phyloP scores from a whole-genome alignment of 371 early-diverging fungal genomes.

The Coemansia sp. region DNA sequence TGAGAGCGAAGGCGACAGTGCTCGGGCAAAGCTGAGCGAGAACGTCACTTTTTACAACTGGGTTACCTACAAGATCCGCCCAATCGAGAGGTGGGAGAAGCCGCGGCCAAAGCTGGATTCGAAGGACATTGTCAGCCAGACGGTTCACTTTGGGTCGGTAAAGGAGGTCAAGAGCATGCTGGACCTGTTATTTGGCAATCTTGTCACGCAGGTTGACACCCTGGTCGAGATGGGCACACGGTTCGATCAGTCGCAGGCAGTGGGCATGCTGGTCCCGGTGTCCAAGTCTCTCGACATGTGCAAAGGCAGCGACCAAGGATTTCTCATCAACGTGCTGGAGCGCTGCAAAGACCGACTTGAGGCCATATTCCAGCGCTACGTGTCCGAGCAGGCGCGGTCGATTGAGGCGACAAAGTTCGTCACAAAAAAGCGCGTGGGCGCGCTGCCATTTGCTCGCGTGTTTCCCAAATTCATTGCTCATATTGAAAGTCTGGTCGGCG shows the following conservation, averaged over 20 bases:
- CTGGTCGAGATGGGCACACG: slow-evolving; percentile 81
- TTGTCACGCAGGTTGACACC: slow-evolving; percentile 68
- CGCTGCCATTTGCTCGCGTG: slow-evolving; percentile 79
- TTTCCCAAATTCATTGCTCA: slow-evolving; percentile 86
- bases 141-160: slow-evolving; percentile 58
- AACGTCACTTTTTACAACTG: slow-evolving; percentile 49
- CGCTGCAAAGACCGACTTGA: slow-evolving; percentile 64
- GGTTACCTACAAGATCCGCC: slow-evolving; percentile 34
- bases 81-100: slow-evolving; percentile 34
- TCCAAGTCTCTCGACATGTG: slow-evolving; percentile 71
- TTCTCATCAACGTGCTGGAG: slow-evolving; percentile 65
- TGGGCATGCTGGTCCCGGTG: slow-evolving; percentile 82
- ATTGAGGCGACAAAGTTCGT: slow-evolving; percentile 92
- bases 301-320: slow-evolving; percentile 62
- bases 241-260: slow-evolving; percentile 69
- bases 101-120: slow-evolving; percentile 46
- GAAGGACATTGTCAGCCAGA: slow-evolving; percentile 71
- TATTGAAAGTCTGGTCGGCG: slow-evolving; percentile 57
- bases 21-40: slow-evolving; percentile 16
- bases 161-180: slow-evolving; percentile 77
- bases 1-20: slow-evolving; percentile 20
- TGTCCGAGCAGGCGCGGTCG: slow-evolving; percentile 82
- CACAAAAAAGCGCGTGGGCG: slow-evolving; percentile 83
- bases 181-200: slow-evolving; percentile 68
- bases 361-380: slow-evolving; percentile 75